Evolutionary conservation across 2,329 filamentous ascomycete genomes (phyloP).

Genomic region (Dactylellina parvicollis): DNA sequence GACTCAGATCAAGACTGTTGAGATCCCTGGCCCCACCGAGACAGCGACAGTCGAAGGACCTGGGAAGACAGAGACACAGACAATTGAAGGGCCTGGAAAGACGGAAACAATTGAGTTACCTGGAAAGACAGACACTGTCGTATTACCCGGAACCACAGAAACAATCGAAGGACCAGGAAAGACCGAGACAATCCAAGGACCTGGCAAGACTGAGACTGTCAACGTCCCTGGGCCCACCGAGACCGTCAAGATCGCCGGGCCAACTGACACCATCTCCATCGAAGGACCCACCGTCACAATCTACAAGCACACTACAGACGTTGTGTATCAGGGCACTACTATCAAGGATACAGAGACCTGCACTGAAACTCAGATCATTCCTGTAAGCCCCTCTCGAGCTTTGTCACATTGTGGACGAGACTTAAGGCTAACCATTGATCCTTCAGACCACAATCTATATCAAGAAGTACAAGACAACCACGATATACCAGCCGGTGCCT

Average conservation of each 20-base stretch:
- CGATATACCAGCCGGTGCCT: slow-evolving; percentile 31
- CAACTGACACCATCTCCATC: slow-evolving; percentile 31
- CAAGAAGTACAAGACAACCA: slow-evolving; percentile 41
- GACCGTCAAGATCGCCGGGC: slow-evolving; percentile 9
- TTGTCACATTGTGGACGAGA: neutral
- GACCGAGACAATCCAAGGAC: slow-evolving; percentile 8
- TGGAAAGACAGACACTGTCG: too few species aligned
- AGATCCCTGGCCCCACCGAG: slow-evolving; percentile 21
- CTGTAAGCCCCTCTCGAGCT: neutral
- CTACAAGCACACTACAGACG: slow-evolving; percentile 28
- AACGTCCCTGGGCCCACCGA: too few species aligned
- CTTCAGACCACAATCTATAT: slow-evolving; percentile 30
- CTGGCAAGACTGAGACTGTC: too few species aligned
- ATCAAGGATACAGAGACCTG: slow-evolving; percentile 42
- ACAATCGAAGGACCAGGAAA: slow-evolving; percentile 14
- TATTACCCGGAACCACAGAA: too few species aligned
- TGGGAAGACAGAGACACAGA: slow-evolving; percentile 21
- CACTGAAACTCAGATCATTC: slow-evolving; percentile 42
- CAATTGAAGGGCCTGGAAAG: slow-evolving; percentile 9
- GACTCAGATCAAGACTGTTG: too few species aligned
- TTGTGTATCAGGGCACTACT: slow-evolving; percentile 3
- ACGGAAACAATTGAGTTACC: slow-evolving; percentile 1
- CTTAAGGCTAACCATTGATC: neutral
- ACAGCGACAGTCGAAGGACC: slow-evolving; percentile 4
- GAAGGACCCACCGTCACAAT: slow-evolving; percentile 30